These are phyloP conservation scores for Blastocystis hominis DNA, from an alignment of 352 stramenopile species.

Conservation along the genomic window DNA sequence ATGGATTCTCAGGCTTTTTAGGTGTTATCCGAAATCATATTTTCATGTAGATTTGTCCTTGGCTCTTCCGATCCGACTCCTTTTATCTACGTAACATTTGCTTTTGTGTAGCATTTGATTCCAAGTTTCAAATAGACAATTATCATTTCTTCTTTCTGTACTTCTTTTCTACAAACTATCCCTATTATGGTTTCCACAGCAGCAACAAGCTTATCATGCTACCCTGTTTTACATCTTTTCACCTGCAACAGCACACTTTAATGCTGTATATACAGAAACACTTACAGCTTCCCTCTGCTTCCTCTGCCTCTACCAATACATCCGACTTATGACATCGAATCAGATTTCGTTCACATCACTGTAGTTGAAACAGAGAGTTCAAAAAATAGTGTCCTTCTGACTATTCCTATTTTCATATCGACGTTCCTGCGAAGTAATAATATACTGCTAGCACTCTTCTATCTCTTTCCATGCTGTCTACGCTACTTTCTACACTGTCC, in stretches of 20 bases:
- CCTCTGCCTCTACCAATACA: neutral
- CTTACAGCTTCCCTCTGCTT: conserved; percentile 16
- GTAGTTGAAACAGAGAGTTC: neutral
- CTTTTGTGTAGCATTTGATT: neutral
- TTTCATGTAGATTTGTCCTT: neutral
- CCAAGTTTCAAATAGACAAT: neutral
- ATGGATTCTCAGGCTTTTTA: neutral
- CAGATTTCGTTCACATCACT: neutral
- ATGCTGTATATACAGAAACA: conserved; percentile 5
- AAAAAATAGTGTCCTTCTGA: neutral
- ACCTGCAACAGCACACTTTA: neutral
- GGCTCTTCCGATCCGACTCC: neutral
- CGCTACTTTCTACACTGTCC: neutral
- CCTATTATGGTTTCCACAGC: neutral
- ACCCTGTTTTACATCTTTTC: conserved; percentile 35
- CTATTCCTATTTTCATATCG: neutral
- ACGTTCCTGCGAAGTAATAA: neutral
- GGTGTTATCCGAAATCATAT: neutral
- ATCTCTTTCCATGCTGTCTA: neutral
- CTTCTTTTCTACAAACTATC: conserved; percentile 1
- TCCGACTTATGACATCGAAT: neutral
- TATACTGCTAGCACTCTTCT: neutral
- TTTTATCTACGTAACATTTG: neutral
- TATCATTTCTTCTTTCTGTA: neutral
- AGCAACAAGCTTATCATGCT: neutral